Conservation (phyloP, 1,284 basidiomycete genomes). For the Marasmius sp. region DNA sequence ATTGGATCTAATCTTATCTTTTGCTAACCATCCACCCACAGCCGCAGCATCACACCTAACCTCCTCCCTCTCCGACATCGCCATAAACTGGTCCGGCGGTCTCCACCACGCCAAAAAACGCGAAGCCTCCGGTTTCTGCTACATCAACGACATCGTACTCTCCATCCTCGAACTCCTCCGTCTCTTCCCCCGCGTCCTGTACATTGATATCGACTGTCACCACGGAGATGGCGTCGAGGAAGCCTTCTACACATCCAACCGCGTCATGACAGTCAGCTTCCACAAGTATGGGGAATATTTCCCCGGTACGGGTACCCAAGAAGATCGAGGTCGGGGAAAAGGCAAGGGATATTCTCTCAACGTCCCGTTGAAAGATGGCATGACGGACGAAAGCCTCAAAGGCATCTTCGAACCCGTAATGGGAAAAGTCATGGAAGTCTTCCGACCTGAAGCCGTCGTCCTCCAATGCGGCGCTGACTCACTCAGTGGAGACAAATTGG, state of each 20-base stretch:
- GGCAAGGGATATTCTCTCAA: slow-evolving; percentile 94
- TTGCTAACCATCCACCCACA: slow-evolving; percentile 24
- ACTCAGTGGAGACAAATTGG: slow-evolving; percentile 92
- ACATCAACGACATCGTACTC: slow-evolving; percentile 95
- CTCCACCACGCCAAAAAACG: slow-evolving; percentile 98
- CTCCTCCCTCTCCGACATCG: slow-evolving; percentile 85
- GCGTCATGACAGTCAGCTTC: slow-evolving; percentile 95
- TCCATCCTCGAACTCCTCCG: slow-evolving; percentile 87
- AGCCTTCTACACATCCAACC: slow-evolving; percentile 96
- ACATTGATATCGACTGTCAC: slow-evolving; percentile 98
- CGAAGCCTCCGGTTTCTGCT: slow-evolving; percentile 96
- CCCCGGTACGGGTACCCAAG: slow-evolving; percentile 88
- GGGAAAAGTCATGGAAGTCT: slow-evolving; percentile 87
- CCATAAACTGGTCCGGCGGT: slow-evolving; percentile 97
- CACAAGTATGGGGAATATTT: slow-evolving; percentile 99
- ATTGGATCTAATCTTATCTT: neutral
- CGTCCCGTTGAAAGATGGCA: slow-evolving; percentile 91
- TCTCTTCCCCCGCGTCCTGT: slow-evolving; percentile 84
- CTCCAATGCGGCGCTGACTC: slow-evolving; percentile 97
- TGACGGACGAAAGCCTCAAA: slow-evolving; percentile 83
- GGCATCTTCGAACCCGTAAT: slow-evolving; percentile 91
- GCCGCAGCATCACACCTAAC: slow-evolving; percentile 84
- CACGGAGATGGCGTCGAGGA: slow-evolving; percentile 99
- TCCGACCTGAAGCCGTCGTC: slow-evolving; percentile 85
- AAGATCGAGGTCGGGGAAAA: slow-evolving; percentile 83